Evolutionary conservation across 2,329 filamentous ascomycete species (phyloP), one percentile per base, ranked within the genome.

Genomic region (Cladosporium sp.): DNA sequence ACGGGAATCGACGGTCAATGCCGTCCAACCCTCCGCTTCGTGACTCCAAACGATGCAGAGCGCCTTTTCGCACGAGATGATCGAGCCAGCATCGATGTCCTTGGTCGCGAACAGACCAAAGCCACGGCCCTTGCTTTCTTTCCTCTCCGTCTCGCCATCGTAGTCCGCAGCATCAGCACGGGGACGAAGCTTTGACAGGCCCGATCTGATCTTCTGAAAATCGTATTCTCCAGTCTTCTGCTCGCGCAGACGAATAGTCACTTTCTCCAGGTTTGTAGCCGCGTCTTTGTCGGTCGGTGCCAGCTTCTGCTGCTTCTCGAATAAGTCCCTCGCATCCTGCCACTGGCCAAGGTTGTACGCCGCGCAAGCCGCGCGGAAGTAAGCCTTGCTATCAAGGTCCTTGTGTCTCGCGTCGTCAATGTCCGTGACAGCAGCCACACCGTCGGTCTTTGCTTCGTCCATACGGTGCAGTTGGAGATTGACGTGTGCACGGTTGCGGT

Each of bases 41-140:
- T 40, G 30, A 19, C 41, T 36, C 36, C 47, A 58, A 0, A 69
- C 69, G 47, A 70, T 64, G 30, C 67, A 63, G 18, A 68, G 61
- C 0, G 72, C 70, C 56, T 73, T 74, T 53, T 75, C 74, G 30
- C 65, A 68, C 13, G 75, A 66, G 18, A 76, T 61, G 2, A 76
- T 40, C 1, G 73, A 70, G 41, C 73, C 73, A 0, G 68, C 64
- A 4, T 57, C 58, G 40, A 76, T 59, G 40, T 64, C 58, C 15
- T 61, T 57, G 0, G 64, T 62, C 0, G 73, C 71, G 51, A 77
- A 76, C 2, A 77, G 59, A 2, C 73, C 74, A 3, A 67, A 65
- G 8, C 74, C 73, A 18, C 52, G 51, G 8, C 56, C 69, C 62
- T 20, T 51, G 4, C 70, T 71, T 0, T 62, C 51, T n/a, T 47